These are phyloP conservation scores for Limnomonas spitsbergensis DNA, from an alignment of 139 green algal species.

Conservation along the genomic window DNA sequence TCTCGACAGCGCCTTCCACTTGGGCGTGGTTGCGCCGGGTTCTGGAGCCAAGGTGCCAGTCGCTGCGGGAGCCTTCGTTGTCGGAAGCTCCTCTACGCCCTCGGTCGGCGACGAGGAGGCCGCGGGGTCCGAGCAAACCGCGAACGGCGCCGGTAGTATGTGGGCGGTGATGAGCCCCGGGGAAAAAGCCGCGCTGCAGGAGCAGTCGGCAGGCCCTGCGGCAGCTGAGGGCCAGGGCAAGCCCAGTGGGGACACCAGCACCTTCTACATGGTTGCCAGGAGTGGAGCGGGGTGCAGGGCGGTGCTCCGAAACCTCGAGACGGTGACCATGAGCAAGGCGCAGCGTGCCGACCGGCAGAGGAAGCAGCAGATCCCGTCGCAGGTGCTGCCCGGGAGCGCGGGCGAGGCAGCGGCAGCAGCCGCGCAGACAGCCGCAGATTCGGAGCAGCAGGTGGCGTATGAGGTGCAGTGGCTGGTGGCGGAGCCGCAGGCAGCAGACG, in stretches of 20 bases:
- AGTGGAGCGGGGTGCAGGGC: background rate
- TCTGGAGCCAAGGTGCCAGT: constrained; percentile 49
- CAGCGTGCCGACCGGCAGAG: background rate
- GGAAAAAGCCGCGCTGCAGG: background rate
- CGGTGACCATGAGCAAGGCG: constrained; percentile 16
- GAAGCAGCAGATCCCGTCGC: constrained; percentile 4
- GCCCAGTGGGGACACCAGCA: background rate
- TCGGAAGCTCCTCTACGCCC: background rate
- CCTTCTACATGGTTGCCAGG: constrained; percentile 27
- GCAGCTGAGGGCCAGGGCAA: background rate
- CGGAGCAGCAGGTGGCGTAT: constrained; percentile 16
- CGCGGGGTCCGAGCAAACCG: background rate
- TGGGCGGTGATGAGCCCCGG: background rate
- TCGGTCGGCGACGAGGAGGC: background rate
- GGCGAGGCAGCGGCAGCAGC: background rate
- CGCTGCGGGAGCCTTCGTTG: constrained; percentile 30
- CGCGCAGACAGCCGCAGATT: background rate
- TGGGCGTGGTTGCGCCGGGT: constrained; percentile 40
- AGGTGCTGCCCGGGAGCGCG: background rate
- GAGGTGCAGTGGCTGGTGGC: constrained; percentile 32
- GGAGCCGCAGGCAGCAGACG: background rate
- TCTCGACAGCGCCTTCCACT: constrained; percentile 49
- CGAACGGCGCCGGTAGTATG: background rate
- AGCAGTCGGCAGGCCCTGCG: background rate
- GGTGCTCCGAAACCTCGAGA: constrained; percentile 31